Evolutionary conservation across 2,329 filamentous ascomycete genomes (phyloP), one percentile per base, ranked within the genome.

Genomic region (Alternaria alternata): DNA sequence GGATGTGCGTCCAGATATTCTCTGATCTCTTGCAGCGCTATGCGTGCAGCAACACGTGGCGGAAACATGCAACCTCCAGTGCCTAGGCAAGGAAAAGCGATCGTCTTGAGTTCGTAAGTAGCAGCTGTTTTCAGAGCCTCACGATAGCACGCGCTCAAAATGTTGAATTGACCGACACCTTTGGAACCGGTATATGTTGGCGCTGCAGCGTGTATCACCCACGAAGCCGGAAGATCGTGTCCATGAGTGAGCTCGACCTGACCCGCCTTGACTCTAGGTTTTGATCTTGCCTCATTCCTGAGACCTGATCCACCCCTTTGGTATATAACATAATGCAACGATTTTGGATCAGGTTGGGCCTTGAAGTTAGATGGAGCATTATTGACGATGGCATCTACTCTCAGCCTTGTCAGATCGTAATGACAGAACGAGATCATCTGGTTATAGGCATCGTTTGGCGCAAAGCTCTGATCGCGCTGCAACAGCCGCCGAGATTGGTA

Each of bases 311-410:
- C 76, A 18, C 72, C 75, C 26, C 69, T 70, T 62, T 63, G 65
- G 42, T 76, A 70, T 7, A 78, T 54, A 7, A 59, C 49, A 28
- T 68, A 34, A 18, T 75, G 74, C 16, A 78, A 63, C 3, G 65
- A 72, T 2, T 62, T 57, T 7, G 32, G 48, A 8, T 36, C 11
- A 54, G 53, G 65, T 9, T 58, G 53, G 36, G 60, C 12, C 7
- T 57, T 65, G 51, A 75, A 46, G 2, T 58, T 43, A 7, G 28
- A 43, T 14, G 71, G 72, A 1, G 74, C 69, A 42, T 70, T 74
- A 42, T 75, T 78, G 11, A 79, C 71, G 20, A 79, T 77, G 11
- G 75, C 75, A 42, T 77, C 76, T 0, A 77, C 75, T 24, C 69
- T 66, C 4, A 79, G 32, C n/a, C 63, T 66, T 0, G 74, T 77